Conservation (phyloP, 2,329 filamentous ascomycete genomes). For the Aspergillus pseudotamarii region DNA sequence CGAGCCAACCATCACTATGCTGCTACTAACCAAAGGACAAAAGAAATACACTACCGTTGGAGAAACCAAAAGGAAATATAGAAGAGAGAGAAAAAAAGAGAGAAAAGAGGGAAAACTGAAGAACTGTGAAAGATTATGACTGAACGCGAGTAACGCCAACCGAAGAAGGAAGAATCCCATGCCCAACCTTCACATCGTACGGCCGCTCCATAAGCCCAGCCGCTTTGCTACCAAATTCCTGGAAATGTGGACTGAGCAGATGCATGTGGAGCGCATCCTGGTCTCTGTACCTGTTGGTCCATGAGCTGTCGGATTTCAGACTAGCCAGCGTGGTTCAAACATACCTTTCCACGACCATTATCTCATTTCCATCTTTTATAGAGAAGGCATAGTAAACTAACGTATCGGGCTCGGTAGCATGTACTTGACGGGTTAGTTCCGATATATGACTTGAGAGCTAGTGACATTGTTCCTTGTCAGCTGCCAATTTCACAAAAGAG, state of each 20-base stretch:
- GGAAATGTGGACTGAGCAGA: constrained; percentile 27
- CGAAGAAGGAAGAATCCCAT: constrained; percentile 21
- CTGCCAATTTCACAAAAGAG: background rate
- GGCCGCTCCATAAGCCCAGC: constrained; percentile 24
- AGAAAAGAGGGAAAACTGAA: background rate
- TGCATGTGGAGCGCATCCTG: constrained; percentile 28
- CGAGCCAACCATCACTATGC: background rate
- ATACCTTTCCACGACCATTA: constrained; percentile 39
- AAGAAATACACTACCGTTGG: background rate
- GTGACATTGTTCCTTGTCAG: background rate
- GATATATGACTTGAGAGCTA: constrained; percentile 30
- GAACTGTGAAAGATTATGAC: background rate
- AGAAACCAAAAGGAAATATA: background rate
- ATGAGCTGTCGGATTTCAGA: background rate
- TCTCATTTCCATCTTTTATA: constrained; percentile 31
- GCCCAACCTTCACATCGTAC: constrained; percentile 27
- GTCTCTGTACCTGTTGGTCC: constrained; percentile 29
- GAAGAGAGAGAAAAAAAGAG: background rate
- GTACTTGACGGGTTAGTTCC: constrained; percentile 32
- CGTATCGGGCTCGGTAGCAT: constrained; percentile 35
- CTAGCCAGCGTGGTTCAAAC: background rate
- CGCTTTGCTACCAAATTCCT: constrained; percentile 24
- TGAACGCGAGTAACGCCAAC: constrained; percentile 28
- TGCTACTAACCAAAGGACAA: background rate
- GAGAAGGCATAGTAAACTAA: constrained; percentile 34